Evolutionary conservation across 1,139 yeast genomes (phyloP), one percentile per base, ranked within the genome.

Genomic region (Sugiyamaella novakii): DNA sequence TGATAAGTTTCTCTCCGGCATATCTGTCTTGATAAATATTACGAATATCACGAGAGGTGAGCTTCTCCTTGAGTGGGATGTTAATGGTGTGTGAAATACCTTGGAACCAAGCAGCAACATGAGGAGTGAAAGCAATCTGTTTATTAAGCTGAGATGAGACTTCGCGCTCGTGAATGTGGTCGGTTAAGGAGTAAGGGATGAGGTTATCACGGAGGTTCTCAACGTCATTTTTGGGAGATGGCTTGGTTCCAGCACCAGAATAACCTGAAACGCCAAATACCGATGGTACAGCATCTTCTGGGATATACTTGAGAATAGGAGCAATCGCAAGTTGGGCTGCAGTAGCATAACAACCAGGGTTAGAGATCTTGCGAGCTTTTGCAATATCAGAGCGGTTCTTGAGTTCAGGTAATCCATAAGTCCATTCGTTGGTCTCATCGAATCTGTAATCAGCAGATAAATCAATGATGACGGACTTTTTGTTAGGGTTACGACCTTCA

Each of bases 81-180:
- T 88, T 83, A 54, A 92, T 84, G 21, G 99, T 92, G 65, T 86
- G 87, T 1, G 96, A 77, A 60, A 92, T 92, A 59, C 99, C 98
- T 72, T 92, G 98, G 81, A 94, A 92, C 98, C 98, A 92, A 69
- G 87, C 95, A 2, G 97, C 98, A 52, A 92, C 98, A 64, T 92
- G 98, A 19, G 99, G 98, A 59, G 87, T 82, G 69, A 92, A 92
- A 2, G 96, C 92, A 48, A 92, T 91, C 33, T 81, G 80, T 43
- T 74, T 71, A 4, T 94, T 95, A 54, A 92, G 76, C 61, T 85
- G 94, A 27, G 76, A 67, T 39, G 96, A 85, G 57, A 94, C 85
- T 72, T 92, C 99, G 54, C 83, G 81, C 75, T 92, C 99, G 65
- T 92, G 98, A 54, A 92, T 83, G 69, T 92, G 99, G 68, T 92